These are phyloP conservation scores for Drechmeria coniospora DNA, from an alignment of 2,329 filamentous ascomycete genomes.

Conservation along the genomic window DNA sequence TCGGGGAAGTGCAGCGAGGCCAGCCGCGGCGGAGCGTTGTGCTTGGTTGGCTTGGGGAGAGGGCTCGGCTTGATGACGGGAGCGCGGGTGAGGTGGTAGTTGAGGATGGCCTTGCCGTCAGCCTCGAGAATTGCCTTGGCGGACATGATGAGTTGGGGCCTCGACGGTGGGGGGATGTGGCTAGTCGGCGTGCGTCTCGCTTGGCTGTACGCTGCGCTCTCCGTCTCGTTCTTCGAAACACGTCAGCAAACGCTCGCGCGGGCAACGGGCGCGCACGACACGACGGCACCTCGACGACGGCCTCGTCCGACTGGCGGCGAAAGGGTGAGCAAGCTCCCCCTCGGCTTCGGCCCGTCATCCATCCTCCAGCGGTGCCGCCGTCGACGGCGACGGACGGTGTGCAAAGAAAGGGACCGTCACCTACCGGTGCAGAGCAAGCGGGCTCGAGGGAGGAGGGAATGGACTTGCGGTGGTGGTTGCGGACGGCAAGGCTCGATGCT, in stretches of 20 bases:
- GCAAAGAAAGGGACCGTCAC: background rate
- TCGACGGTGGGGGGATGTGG: conserved; percentile 7
- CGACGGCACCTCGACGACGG: no score
- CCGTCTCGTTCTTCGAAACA: background rate
- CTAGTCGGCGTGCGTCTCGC: conserved; percentile 1
- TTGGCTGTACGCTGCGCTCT: conserved; percentile 3
- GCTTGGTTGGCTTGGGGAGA: conserved; percentile 66
- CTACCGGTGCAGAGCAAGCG: conserved; percentile 5
- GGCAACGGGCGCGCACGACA: no score
- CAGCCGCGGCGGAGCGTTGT: conserved; percentile 85
- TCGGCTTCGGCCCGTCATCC: no score
- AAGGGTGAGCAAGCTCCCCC: no score
- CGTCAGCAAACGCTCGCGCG: conserved; percentile 4
- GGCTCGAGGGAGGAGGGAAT: conserved; percentile 3
- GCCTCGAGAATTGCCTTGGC: conserved; percentile 95
- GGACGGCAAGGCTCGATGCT: no score
- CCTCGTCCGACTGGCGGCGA: no score
- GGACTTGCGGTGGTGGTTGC: no score
- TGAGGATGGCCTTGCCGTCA: conserved; percentile 99
- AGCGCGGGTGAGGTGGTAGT: conserved; percentile 98
- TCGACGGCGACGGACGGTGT: no score
- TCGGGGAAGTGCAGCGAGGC: conserved; percentile 88
- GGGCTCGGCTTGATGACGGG: conserved; percentile 96
- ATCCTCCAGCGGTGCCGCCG: no score
- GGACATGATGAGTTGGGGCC: conserved; percentile 23